Evolutionary conservation across 495 filamentous ascomycete genomes (phyloP).

Genomic region (Hypoxylon lienhwacheense): DNA sequence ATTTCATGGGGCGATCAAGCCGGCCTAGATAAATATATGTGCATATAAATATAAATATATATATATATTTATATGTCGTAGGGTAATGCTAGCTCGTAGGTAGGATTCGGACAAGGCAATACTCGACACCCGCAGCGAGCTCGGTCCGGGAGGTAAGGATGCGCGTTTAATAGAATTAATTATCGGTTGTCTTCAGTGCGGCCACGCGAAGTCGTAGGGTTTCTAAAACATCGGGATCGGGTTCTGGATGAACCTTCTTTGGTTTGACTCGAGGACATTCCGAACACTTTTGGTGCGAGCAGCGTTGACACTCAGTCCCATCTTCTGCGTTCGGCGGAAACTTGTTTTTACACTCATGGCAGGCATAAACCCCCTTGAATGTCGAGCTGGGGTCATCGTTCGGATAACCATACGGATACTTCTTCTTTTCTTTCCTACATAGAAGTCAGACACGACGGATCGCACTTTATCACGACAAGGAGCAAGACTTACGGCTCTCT

Average conservation of each 20-base stretch:
- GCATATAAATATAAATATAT: too few relatives aligned
- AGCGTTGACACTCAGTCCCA: slow-evolving; percentile 59
- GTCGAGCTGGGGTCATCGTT: slow-evolving; percentile 60
- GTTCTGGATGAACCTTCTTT: slow-evolving; percentile 61
- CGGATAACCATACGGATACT: slow-evolving; percentile 77
- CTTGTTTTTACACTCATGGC: slow-evolving; percentile 62
- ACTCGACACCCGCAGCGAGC: not conserved
- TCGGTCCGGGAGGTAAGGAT: not conserved
- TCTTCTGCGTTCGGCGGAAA: slow-evolving; percentile 51
- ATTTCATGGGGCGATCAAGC: not conserved
- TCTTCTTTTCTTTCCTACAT: slow-evolving; percentile 66
- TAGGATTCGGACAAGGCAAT: slow-evolving; percentile 1
- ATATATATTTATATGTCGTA: not conserved
- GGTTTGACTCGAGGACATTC: slow-evolving; percentile 54
- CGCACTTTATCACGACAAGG: not conserved
- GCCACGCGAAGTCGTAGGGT: slow-evolving; percentile 48
- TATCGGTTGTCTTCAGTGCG: slow-evolving; percentile 24
- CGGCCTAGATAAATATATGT: not conserved
- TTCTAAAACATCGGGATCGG: slow-evolving; percentile 65
- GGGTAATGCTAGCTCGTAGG: slow-evolving; percentile 4
- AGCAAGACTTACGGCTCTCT: slow-evolving; percentile 79
- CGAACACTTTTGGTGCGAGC: slow-evolving; percentile 59
- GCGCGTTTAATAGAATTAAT: slow-evolving; percentile 7
- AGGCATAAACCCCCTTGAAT: slow-evolving; percentile 58
- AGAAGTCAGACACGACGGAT: slow-evolving; percentile 5